Percentiles rank a stretch among this genome's conserved stretches.
Conservation (phyloP, 176 grass and related monocot species). For the Rhynchospora tenuis region DNA sequence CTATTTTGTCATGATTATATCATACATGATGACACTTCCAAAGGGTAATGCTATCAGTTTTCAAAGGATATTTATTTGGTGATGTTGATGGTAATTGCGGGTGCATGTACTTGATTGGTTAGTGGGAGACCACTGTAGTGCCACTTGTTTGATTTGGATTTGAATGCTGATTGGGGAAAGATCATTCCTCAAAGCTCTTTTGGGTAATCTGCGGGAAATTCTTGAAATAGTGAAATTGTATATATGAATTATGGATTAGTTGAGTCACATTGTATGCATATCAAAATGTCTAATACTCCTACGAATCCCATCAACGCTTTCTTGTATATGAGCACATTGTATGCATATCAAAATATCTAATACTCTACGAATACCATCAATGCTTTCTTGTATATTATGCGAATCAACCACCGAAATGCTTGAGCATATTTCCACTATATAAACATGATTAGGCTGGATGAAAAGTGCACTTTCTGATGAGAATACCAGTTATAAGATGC, state of each 20-base stretch:
- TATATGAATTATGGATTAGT: neutral
- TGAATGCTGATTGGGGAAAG: neutral
- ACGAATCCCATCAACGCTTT: neutral
- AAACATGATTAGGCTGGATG: neutral
- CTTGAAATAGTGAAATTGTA: neutral
- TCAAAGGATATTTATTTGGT: conserved; percentile 13
- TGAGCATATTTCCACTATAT: neutral
- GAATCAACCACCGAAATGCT: neutral
- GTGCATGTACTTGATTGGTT: conserved; percentile 19
- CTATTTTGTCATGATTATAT: conserved; percentile 18
- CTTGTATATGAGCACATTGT: no score
- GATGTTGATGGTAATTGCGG: conserved; percentile 6
- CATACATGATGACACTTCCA: neutral
- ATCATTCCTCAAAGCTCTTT: neutral
- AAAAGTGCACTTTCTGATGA: neutral
- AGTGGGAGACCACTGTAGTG: conserved; percentile 21
- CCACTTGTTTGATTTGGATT: conserved; percentile 9
- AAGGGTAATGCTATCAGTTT: neutral
- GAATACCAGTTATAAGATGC: no score
- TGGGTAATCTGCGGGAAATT: neutral
- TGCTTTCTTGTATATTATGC: neutral
- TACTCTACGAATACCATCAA: neutral
- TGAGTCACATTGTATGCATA: neutral
- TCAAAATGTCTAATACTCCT: neutral
- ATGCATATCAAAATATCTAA: neutral